Evolutionary conservation across 495 filamentous ascomycete species (phyloP).

Genomic region (Penicillium arizonense): DNA sequence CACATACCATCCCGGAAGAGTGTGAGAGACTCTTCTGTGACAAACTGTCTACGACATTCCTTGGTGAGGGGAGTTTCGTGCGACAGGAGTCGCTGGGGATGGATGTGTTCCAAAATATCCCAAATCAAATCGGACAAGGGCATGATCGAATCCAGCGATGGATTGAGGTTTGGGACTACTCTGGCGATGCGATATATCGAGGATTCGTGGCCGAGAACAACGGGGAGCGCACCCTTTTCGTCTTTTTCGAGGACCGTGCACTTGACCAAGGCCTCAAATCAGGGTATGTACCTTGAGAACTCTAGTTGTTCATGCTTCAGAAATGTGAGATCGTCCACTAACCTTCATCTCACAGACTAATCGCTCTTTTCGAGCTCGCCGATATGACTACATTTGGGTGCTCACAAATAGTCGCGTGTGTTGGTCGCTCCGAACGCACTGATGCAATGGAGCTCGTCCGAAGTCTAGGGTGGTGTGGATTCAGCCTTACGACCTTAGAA

Average conservation of each 20-base stretch:
- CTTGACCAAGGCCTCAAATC: slow-evolving; percentile 77
- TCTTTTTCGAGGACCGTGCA: slow-evolving; percentile 76
- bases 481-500: slow-evolving; percentile 74
- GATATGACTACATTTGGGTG: slow-evolving; percentile 66
- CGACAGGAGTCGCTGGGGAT: slow-evolving; percentile 72
- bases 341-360: slow-evolving; percentile 53
- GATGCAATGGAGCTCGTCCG: slow-evolving; percentile 64
- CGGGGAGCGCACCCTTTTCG: slow-evolving; percentile 73
- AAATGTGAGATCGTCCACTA: neutral
- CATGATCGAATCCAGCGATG: slow-evolving; percentile 49
- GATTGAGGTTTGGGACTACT: slow-evolving; percentile 89
- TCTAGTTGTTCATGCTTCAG: slow-evolving; percentile 2
- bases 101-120: slow-evolving; percentile 54
- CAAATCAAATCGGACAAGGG: slow-evolving; percentile 21
- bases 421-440: slow-evolving; percentile 63
- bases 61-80: slow-evolving; percentile 81
- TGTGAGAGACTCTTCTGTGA: slow-evolving; percentile 99
- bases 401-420: slow-evolving; percentile 73
- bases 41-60: slow-evolving; percentile 85
- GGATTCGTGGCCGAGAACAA: slow-evolving; percentile 69
- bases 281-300: slow-evolving; percentile 60
- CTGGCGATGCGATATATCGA: slow-evolving; percentile 75
- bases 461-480: slow-evolving; percentile 90
- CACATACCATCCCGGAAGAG: slow-evolving; percentile 94
- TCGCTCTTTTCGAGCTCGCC: slow-evolving; percentile 88